Evolutionary conservation across 2,329 filamentous ascomycete genomes (phyloP).

Genomic region (Colletotrichum lupini): DNA sequence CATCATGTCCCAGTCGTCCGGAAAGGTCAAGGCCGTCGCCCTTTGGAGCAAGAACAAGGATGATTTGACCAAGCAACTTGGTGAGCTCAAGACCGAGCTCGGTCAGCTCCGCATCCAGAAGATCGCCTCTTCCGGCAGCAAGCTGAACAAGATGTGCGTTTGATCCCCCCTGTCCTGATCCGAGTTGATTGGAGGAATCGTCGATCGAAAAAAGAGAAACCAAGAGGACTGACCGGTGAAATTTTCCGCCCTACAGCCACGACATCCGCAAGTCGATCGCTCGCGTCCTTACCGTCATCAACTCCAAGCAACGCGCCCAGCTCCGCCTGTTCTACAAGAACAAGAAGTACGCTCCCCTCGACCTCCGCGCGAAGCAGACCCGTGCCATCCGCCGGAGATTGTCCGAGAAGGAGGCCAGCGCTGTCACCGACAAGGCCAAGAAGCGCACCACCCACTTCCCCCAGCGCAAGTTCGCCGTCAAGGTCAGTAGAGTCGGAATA

Average conservation of each 20-base stretch:
- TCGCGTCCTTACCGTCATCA: constrained; percentile 98
- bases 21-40: constrained; percentile 91
- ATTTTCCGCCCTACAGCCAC: constrained; percentile 70
- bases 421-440: constrained; percentile 92
- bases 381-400: constrained; percentile 96
- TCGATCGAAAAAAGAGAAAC: constrained; percentile 9
- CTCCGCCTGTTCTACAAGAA: constrained; percentile 99
- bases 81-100: constrained; percentile 95
- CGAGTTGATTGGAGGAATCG: constrained; percentile 32
- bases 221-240: constrained; percentile 29
- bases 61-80: constrained; percentile 94
- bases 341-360: constrained; percentile 99
- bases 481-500: constrained; percentile 68
- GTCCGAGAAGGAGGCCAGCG: constrained; percentile 88
- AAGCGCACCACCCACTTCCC: constrained; percentile 98
- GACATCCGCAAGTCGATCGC: constrained; percentile 99
- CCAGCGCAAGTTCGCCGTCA: constrained; percentile 98
- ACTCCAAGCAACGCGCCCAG: constrained; percentile 98
- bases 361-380: constrained; percentile 98
- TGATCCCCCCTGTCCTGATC: constrained; percentile 27
- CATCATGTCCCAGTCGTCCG: constrained; percentile 52
- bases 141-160: constrained; percentile 96
- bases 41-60: constrained; percentile 99
- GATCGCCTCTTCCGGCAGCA: constrained; percentile 93
- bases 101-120: constrained; percentile 98